These are phyloP conservation scores for Brettanomyces sp. DNA, from an alignment of 805 yeast species.

Conservation along the genomic window DNA sequence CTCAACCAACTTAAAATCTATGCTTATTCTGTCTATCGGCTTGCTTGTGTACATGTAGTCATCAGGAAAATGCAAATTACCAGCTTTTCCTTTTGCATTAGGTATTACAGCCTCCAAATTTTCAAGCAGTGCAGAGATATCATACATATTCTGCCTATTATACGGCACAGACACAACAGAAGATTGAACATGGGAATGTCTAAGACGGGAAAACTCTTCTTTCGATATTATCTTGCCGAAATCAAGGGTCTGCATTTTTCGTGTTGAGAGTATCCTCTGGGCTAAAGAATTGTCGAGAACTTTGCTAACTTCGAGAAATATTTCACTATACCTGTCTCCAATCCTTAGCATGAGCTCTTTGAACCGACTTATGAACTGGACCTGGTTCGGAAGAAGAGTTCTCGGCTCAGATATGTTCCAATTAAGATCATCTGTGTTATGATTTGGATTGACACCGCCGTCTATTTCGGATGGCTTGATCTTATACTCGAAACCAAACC, in stretches of 20 bases:
- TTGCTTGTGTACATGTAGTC: slow-evolving; percentile 41
- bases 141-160: slow-evolving; percentile 7
- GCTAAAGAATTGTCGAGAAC: slow-evolving; percentile 3
- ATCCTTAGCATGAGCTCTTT: slow-evolving; percentile 11
- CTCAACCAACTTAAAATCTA: slow-evolving; percentile 26
- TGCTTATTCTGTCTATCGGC: slow-evolving; percentile 32
- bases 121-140: slow-evolving; percentile 12
- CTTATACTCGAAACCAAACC: slow-evolving; percentile 53
- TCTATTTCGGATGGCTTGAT: slow-evolving; percentile 26
- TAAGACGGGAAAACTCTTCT: slow-evolving; percentile 12
- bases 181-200: slow-evolving; percentile 16
- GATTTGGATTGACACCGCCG: slow-evolving; percentile 14
- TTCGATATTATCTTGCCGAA: slow-evolving; percentile 9
- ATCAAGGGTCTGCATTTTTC: slow-evolving; percentile 3
- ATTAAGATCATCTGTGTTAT: slow-evolving; percentile 10
- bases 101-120: slow-evolving; percentile 22
- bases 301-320: slow-evolving; percentile 5
- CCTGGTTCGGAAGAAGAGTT: slow-evolving; percentile 24
- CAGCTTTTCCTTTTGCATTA: slow-evolving; percentile 33
- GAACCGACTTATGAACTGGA: slow-evolving; percentile 13
- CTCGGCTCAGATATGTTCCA: slow-evolving; percentile 14
- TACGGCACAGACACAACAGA: slow-evolving; percentile 5
- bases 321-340: slow-evolving; percentile 8
- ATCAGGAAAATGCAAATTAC: slow-evolving; percentile 28
- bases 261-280: neutral